Evolutionary conservation across 768 basidiomycete genomes (phyloP).

Genomic region (Russula earlei): DNA sequence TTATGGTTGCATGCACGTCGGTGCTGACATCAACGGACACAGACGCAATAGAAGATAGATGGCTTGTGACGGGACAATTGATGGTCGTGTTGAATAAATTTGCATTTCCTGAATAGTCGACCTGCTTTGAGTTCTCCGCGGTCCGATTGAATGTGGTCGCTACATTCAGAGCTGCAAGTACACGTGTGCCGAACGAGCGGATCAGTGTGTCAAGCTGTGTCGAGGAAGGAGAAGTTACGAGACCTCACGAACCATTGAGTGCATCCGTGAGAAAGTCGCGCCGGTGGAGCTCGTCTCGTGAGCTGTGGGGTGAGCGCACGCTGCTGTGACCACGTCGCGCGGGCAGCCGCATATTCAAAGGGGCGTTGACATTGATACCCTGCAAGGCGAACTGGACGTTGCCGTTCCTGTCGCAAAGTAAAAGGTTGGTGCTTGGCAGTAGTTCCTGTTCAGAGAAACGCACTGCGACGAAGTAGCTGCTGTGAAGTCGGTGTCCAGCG

Average conservation of each 20-base stretch:
- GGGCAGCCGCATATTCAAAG: too few species aligned
- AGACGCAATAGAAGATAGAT: neutral
- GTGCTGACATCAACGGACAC: constrained; percentile 1
- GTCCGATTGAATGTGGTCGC: neutral
- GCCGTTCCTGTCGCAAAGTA: neutral
- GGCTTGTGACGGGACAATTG: neutral
- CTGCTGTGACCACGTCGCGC: neutral
- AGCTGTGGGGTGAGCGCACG: neutral
- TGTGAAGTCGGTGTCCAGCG: neutral
- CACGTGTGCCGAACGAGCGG: neutral
- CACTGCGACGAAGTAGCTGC: neutral
- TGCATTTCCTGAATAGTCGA: neutral
- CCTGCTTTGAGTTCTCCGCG: neutral
- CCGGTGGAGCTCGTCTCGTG: neutral
- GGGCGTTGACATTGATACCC: neutral
- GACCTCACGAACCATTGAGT: neutral
- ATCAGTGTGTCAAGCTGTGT: neutral
- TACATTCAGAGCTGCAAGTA: neutral
- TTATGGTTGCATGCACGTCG: neutral
- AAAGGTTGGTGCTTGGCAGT: neutral
- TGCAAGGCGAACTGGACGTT: neutral
- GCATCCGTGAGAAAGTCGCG: neutral
- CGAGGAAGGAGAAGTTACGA: neutral
- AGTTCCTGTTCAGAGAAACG: neutral
- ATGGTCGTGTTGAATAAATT: neutral